Evolutionary conservation across 164 flowering plant genomes (phyloP), one percentile per base, ranked within the genome.

Genomic region (Euptelea pleiosperma): DNA sequence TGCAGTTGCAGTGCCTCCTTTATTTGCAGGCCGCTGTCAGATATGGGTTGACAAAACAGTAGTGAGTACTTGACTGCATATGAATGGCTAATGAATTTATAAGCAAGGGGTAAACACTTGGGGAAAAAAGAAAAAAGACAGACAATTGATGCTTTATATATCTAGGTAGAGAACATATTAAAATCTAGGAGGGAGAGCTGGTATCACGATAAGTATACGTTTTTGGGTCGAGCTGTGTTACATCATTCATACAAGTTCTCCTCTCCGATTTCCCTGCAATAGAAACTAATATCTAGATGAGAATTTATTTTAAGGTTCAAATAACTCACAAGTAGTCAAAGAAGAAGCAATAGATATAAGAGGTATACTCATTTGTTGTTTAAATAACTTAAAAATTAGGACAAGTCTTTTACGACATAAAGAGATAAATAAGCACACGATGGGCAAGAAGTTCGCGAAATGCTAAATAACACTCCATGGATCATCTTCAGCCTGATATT

Each of bases 1-100:
- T 91, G 97, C 65, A 84, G 36, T 28, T 79, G 79, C 55, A 91
- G 64, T 16, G 98, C 93, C 61, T 85, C 97, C 49, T 58, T 76
- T 25, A 87, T 75, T 60, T 85, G 84, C 55, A 80, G 45, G 29
- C 88, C 80, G 30, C 95, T 87, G 81, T 43, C 16, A 51, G 21
- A 55, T 28, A 50, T 40, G 18, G 8, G 40, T 19, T 15, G 19
- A 16, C 12, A 34, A 29, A 45, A 25, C 26, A 8, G 6, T 15
- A 28, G 29, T 44, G 22, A 55, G 26, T 45, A 11, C 45, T 26
- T 16, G 41, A 44, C 12, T 31, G 16, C 41, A 19, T 34, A 41
- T 29, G 22, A 8, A 56, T 16, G 16, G 1, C 24, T 10, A 29
- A 21, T 28, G 34, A 39, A n/a, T n/a, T n/a, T n/a, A n/a, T n/a